phyloP scores from a whole-genome alignment of 164 flowering plant species.

The Vitis cinerea region DNA sequence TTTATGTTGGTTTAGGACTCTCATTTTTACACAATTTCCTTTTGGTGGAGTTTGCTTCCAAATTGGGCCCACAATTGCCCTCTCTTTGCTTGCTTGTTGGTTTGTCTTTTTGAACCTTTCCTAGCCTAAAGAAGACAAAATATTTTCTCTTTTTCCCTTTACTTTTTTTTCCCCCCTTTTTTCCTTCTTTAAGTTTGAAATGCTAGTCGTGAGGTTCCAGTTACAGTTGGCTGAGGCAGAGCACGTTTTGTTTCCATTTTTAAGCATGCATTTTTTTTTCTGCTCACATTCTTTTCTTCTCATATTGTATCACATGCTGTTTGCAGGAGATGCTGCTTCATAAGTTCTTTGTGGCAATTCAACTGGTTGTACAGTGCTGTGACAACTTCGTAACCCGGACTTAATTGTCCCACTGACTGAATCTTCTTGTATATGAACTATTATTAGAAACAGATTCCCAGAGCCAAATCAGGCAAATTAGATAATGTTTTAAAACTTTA shows the following conservation, averaged over 20 bases:
- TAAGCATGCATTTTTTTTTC: not conserved
- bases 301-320: not conserved
- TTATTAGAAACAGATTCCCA: constrained; percentile 5
- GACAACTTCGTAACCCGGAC: constrained; percentile 6
- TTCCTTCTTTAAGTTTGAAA: not conserved
- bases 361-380: constrained; percentile 22
- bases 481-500: not conserved
- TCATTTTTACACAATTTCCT: too few relatives aligned
- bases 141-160: not conserved
- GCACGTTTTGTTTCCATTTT: not conserved
- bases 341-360: constrained; percentile 4
- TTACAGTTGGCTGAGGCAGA: too few relatives aligned
- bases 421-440: constrained; percentile 15
- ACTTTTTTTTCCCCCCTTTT: not conserved
- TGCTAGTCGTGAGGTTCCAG: too few relatives aligned
- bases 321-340: constrained; percentile 18
- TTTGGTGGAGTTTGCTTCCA: too few relatives aligned
- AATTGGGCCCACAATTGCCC: too few relatives aligned
- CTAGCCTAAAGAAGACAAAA: too few relatives aligned
- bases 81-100: too few relatives aligned
- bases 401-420: constrained; percentile 3
- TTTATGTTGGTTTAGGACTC: too few relatives aligned
- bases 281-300: not conserved
- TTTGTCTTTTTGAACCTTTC: too few relatives aligned
- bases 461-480: constrained; percentile 7